Evolutionary conservation across 169 alveolate genomes (phyloP).

Genomic region (Plasmodium gonderi): DNA sequence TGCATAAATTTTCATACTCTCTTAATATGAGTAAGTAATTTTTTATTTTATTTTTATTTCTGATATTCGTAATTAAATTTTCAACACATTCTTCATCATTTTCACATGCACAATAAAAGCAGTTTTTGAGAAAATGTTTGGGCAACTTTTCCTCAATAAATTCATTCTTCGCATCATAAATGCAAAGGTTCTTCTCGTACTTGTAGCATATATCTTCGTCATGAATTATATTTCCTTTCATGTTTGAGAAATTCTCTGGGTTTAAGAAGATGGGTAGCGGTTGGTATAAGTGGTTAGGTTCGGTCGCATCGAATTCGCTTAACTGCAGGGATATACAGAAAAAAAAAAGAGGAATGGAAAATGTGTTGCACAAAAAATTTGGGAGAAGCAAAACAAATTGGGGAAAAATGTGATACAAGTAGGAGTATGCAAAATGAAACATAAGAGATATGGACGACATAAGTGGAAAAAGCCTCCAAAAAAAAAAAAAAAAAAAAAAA

Average conservation of each 20-base stretch:
- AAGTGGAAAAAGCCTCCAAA: too few species aligned
- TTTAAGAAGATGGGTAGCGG: constrained; percentile 23
- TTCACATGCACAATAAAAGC: constrained; percentile 63
- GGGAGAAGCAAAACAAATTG: not conserved
- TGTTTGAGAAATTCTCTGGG: not conserved
- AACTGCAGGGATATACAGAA: constrained; percentile 7
- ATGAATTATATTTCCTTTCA: not conserved
- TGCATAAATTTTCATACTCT: constrained; percentile 71
- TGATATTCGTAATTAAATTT: constrained; percentile 35
- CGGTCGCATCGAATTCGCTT: constrained; percentile 32
- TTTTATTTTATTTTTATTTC: constrained; percentile 68
- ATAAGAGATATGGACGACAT: not conserved
- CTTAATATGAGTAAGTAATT: constrained; percentile 56
- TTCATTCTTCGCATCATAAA: constrained; percentile 58
- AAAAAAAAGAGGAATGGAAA: not conserved
- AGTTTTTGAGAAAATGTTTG: constrained; percentile 1
- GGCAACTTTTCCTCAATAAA: constrained; percentile 48
- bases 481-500: not conserved
- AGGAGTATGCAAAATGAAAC: too few species aligned
- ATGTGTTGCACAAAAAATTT: not conserved
- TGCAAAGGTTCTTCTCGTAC: constrained; percentile 40
- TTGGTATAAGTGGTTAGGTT: not conserved
- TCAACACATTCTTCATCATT: constrained; percentile 58
- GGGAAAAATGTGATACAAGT: not conserved
- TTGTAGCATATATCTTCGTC: constrained; percentile 7